Evolutionary conservation across 1,284 basidiomycete species (phyloP), one percentile per base, ranked within the genome.

Genomic region (Sporisorium reilianum): DNA sequence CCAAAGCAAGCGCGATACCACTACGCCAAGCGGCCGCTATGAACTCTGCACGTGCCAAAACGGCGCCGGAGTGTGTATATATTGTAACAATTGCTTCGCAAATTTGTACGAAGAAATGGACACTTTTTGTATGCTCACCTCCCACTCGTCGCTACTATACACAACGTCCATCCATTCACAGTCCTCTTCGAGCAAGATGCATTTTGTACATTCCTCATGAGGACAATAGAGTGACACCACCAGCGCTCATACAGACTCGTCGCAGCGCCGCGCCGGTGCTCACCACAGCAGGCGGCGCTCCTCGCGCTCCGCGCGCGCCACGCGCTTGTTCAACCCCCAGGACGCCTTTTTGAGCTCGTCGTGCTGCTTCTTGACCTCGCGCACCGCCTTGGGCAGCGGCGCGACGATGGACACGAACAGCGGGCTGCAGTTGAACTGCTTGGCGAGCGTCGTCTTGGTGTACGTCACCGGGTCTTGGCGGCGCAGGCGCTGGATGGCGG

Each of bases 361-460:
- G 60, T 80, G 68, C 23, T 73, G 68, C 48, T 57, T 18, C 52
- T 77, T 73, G 2, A 60, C 69, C 42, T 55, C 32, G 45, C 69
- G 69, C 18, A 77, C 64, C 28, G 63, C 67, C 52, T 79, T 79
- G 4, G 73, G 69, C 36, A 74, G 45, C 5, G 82, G 82, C 0
- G 83, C 81, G 14, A 81, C 74, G 42, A 82, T 84, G 34, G 68
- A 67, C 6, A 84, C 61, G 49, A 83, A 83, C 6, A 77, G 62
- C 2, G 74, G 71, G 22, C 71, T 71, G 73, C 78, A 80, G 34
- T 75, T 70, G 51, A 82, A 83, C 46, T 63, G 46, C 32, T 78
- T 73, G 2, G 83, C 79, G 7, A 82, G 68, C 38, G 55, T 56
- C 22, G 63, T 42, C 22, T 69, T 77, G 20, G 80, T 80, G 64